Evolutionary conservation across 2,329 filamentous ascomycete genomes (phyloP).

Genomic region (Tolypocladium pustulatum): DNA sequence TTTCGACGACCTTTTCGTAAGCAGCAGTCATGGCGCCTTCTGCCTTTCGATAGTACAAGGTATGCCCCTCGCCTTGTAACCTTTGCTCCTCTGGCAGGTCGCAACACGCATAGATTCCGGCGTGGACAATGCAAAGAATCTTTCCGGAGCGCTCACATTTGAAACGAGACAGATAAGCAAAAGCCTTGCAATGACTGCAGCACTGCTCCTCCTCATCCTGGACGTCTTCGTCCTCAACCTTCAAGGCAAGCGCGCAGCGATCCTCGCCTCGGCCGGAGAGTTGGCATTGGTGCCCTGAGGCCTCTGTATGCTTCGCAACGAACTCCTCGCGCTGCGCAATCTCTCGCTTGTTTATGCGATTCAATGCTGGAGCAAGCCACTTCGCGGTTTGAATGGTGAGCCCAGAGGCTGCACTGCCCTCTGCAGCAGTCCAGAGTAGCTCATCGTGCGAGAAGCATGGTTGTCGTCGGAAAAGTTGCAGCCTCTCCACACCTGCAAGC

Average conservation of each 20-base stretch:
- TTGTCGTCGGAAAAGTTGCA: constrained; percentile 80
- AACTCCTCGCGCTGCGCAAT: constrained; percentile 57
- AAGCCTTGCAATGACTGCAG: constrained; percentile 86
- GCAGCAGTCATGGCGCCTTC: constrained; percentile 57
- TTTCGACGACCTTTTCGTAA: constrained; percentile 72
- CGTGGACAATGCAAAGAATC: constrained; percentile 72
- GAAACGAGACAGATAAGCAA: constrained; percentile 83
- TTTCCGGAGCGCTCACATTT: constrained; percentile 75
- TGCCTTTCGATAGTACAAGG: constrained; percentile 66
- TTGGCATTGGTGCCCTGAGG: constrained; percentile 41
- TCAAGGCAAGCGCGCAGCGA: constrained; percentile 49
- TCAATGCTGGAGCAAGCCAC: constrained; percentile 83
- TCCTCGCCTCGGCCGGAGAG: constrained; percentile 31
- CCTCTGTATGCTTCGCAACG: constrained; percentile 50
- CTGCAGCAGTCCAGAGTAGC: constrained; percentile 79
- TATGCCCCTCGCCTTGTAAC: constrained; percentile 60
- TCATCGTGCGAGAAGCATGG: constrained; percentile 98
- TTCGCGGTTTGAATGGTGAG: constrained; percentile 80
- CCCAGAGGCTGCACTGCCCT: constrained; percentile 54
- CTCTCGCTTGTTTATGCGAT: constrained; percentile 69
- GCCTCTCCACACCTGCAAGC: constrained; percentile 70
- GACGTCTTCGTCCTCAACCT: constrained; percentile 62
- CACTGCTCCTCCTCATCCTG: constrained; percentile 91
- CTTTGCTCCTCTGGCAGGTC: constrained; percentile 55
- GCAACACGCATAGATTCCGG: constrained; percentile 73